Evolutionary conservation across 2,329 filamentous ascomycete species (phyloP), one percentile per base, ranked within the genome.

Genomic region (Penicillium sp.): DNA sequence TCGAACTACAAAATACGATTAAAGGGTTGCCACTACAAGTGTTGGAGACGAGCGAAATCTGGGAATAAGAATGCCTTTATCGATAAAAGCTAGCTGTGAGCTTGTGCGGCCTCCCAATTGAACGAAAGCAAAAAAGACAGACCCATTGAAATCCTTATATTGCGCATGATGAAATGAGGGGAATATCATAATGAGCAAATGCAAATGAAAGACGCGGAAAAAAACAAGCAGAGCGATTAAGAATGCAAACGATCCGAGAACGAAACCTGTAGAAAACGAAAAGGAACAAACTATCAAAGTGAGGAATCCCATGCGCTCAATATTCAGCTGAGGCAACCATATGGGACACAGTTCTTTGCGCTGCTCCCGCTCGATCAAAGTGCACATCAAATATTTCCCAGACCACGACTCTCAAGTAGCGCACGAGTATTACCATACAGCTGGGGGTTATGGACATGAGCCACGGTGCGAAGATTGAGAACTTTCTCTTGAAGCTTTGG

Each of bases 401-500:
- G 26, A 6, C 43, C 43, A 2, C 43, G 43, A 6, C 43, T 45
- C 21, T 38, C 24, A 4, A 45, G 43, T 2, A 45, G 24, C 4
- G 15, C 26, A 17, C 26, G 13, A 6, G 34, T 40, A n/a, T 45
- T 45, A 0, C 34, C 43, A 45, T 45, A 45, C 4, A 39, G 5
- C 19, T 39, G 34, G 4, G 43, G 43, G 26, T 45, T 40, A n/a
- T 39, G 13, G 6, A 38, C 2, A 6, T 45, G 43, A 8, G 43
- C 43, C 9, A 31, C 6, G 6, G 17, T 39, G 17, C 43, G 34
- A 8, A 45, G 26, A n/a, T 45, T 8, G 17, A 45, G 33, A 8
- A 45, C 43, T 8, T 40, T 22, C 8, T 33, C 33, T 15, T 53
- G 44, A 0, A 61, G 44, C 3, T n/a, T 41, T 1, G 39, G 32